Base-by-base conservation (phyloP, 345 rosid genomes). In the Citrus unshiu region DNA sequence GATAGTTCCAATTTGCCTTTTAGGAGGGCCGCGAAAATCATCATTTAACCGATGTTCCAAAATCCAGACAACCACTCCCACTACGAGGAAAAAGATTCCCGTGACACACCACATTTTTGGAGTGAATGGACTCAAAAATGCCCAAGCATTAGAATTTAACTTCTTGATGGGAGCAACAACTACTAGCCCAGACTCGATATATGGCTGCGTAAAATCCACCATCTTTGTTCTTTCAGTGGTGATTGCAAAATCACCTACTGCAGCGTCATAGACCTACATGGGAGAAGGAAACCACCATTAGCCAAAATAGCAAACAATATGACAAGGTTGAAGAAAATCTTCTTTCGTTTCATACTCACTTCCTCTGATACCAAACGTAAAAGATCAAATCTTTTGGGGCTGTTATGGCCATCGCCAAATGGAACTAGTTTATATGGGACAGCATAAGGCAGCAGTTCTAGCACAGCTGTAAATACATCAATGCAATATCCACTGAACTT, bases 1-100 rank as follows among this genome's bases (percentile, higher is more conserved):
- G 30, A 76, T 35, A 2, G 85, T 83, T 14, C 57, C 46, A 27
- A 83, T 25, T 75, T 83, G 82, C 25, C 70, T 67, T 27, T 7
- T 79, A 57, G 80, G 84, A 29, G 86, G 84, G 16, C 86, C 84
- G 0, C 86, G 46, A 29, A 81, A 84, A 32, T 81, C 82, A 56
- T 84, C 84, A 39, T 84, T 81, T 3, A 65, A 30, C 22, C 84
- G 39, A 51, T 84, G 84, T 43, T 84, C 86, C 29, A 81, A 30
- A 34, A 81, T 68, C 86, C 86, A 81, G 9, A 84, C 62, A 19
- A 81, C 82, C 0, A 51, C 59, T 57, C 82, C 86, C 1, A 81
- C 68, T 18, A 81, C 4, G 6, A 81, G 58, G 73, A 84, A 83
- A 37, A 49, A 79, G 4, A n/a, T 1, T 3, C 57, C 78, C 1